phyloP scores from a whole-genome alignment of 129 eudicot species.

The Pulicaria dysenterica region DNA sequence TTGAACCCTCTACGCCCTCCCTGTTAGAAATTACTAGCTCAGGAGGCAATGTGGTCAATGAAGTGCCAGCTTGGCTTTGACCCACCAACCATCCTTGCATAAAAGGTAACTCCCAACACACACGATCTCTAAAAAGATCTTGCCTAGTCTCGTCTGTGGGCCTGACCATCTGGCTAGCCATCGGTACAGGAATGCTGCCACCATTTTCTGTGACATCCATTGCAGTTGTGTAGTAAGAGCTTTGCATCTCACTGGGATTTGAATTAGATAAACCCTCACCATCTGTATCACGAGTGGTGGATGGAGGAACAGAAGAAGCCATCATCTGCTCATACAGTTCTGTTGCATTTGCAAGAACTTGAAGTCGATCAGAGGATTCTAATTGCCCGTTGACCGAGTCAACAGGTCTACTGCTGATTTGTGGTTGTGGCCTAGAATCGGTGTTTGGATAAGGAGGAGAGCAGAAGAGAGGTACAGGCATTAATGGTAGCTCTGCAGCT shows the following conservation, averaged over 20 bases:
- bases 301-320: slow-evolving; percentile 62
- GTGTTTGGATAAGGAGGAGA: slow-evolving; percentile 38
- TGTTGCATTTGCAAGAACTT: slow-evolving; percentile 86
- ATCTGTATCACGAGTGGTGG: slow-evolving; percentile 40
- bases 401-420: slow-evolving; percentile 53
- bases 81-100: slow-evolving; percentile 94
- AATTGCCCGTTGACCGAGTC: slow-evolving; percentile 17
- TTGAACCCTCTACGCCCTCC: slow-evolving; percentile 28
- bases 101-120: slow-evolving; percentile 80
- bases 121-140: slow-evolving; percentile 55
- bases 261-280: slow-evolving; percentile 43
- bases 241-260: slow-evolving; percentile 35
- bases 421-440: slow-evolving; percentile 47
- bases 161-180: slow-evolving; percentile 11
- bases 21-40: slow-evolving; percentile 18
- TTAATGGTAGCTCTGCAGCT: slow-evolving; percentile 62
- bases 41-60: slow-evolving; percentile 40
- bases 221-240: slow-evolving; percentile 34
- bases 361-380: slow-evolving; percentile 67
- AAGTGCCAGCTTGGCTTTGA: slow-evolving; percentile 82
- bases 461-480: slow-evolving; percentile 68
- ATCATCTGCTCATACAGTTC: slow-evolving; percentile 85
- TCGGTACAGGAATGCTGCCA: slow-evolving; percentile 12
- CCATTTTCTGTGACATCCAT: slow-evolving; percentile 47
- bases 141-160: slow-evolving; percentile 28